phyloP scores from a whole-genome alignment of 1,284 basidiomycete genomes.

The Baeospora myosura region DNA sequence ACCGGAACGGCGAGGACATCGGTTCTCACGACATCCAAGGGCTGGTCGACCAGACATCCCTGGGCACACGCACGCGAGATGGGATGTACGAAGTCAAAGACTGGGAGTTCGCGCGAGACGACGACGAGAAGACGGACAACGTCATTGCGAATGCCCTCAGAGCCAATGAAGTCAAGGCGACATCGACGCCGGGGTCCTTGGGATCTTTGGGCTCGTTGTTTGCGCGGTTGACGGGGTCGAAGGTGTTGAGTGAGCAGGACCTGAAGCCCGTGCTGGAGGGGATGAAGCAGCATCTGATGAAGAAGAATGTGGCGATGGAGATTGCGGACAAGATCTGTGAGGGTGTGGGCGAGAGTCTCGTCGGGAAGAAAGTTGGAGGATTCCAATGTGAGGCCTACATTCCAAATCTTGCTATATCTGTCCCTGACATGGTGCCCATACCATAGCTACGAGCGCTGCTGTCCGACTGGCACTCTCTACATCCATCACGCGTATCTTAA shows the following conservation, averaged over 20 bases:
- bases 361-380: constrained; percentile 86
- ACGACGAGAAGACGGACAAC: constrained; percentile 41
- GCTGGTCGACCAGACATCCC: constrained; percentile 71
- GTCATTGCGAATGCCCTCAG: constrained; percentile 53
- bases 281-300: constrained; percentile 97
- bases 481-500: constrained; percentile 89
- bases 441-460: constrained; percentile 72
- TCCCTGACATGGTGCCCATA: neutral
- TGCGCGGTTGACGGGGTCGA: constrained; percentile 78
- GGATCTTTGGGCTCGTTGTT: constrained; percentile 72
- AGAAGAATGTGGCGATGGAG: constrained; percentile 96
- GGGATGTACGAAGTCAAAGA: constrained; percentile 94
- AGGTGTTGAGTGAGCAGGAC: constrained; percentile 78
- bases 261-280: constrained; percentile 83
- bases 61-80: constrained; percentile 74
- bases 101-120: constrained; percentile 64
- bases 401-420: neutral
- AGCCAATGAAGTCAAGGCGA: constrained; percentile 28
- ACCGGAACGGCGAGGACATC: constrained; percentile 23
- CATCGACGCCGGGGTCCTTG: constrained; percentile 39
- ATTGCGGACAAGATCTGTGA: constrained; percentile 94
- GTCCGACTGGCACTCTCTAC: constrained; percentile 81
- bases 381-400: constrained; percentile 64
- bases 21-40: constrained; percentile 47
- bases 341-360: constrained; percentile 80